Evolutionary conservation across 306 rosid species (phyloP), one percentile per base, ranked within the genome.

Genomic region (Fragaria vesca): DNA sequence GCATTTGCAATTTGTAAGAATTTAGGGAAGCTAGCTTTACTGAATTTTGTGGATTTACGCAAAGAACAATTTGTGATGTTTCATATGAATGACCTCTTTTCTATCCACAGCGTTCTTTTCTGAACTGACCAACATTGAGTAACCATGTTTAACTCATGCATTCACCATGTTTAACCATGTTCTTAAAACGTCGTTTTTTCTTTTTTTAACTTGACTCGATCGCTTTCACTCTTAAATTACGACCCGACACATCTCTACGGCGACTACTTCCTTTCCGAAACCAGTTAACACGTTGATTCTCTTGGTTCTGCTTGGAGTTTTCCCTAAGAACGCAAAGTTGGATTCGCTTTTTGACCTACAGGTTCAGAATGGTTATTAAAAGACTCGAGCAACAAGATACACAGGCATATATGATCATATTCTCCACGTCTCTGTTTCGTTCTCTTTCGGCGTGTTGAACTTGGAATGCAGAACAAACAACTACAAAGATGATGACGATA

Each of bases 391-490:
- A 24, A 26, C 57, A 69, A 46, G 30, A 2, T 57, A 57, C 62
- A 57, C 4, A 5, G 55, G 6, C 6, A 5, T 36, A 69, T 6
- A 46, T 3, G 43, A 6, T 40, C 21, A 26, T 30, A 50, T 71
- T 50, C 75, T 30, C 34, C 75, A 71, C 75, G 75, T 48, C 74
- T 70, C 58, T 26, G n/a, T 6, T 24, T n/a, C 11, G 17, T 48
- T 40, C 24, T 71, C 15, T 50, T 71, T 16, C 42, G 20, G 60
- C 4, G 75, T 68, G 36, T n/a, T 40, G 43, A 30, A 30, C 16
- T 58, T 58, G 36, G 65, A 58, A 24, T 58, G 12, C 34, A 58
- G 12, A 21, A 30, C 32, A 30, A 30, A 3, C 32, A 30, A 30
- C 32, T 30, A 30, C 32, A 30, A 30, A 30, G 3, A 30, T 2